A percentile compares a stretch with the other conserved stretches of the same genome.
phyloP scores from a whole-genome alignment of 2,329 filamentous ascomycete species.

The Aspergillus sp. region DNA sequence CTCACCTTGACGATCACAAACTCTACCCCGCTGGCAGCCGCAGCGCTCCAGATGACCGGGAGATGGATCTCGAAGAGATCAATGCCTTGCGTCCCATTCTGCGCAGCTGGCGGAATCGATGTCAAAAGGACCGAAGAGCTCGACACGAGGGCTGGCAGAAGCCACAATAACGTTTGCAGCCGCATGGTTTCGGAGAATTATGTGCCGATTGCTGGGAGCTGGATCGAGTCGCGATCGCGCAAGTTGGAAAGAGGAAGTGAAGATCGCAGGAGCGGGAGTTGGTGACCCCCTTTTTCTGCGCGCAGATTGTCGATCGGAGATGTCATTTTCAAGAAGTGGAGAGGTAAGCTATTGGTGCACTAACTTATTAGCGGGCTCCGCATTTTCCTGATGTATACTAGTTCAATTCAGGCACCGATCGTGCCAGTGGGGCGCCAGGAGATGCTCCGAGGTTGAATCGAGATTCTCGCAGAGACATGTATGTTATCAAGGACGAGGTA shows the following conservation, averaged over 20 bases:
- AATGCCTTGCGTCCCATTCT: constrained; percentile 7
- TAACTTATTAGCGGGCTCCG: not conserved
- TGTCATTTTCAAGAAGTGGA: not conserved
- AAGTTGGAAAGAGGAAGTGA: not conserved
- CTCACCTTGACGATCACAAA: constrained; percentile 15
- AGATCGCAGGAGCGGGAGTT: not conserved
- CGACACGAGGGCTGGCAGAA: not conserved
- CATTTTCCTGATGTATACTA: not conserved
- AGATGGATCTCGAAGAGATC: constrained; percentile 15
- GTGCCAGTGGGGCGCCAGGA: not conserved
- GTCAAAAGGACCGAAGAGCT: not conserved
- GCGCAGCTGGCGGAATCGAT: not conserved
- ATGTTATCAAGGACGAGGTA: too few species aligned
- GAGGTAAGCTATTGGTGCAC: not conserved
- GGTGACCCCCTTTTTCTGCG: not conserved
- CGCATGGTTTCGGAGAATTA: constrained; percentile 8
- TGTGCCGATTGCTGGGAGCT: not conserved
- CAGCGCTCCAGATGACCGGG: constrained; percentile 9
- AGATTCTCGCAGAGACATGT: not conserved
- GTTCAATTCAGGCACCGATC: not conserved
- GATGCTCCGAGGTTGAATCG: too few species aligned
- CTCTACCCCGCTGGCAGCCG: constrained; percentile 4
- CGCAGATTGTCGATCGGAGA: not conserved
- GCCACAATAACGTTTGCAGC: not conserved
- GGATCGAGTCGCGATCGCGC: not conserved